Evolutionary conservation across 768 basidiomycete genomes (phyloP).

Genomic region (Tulasnella sp.): DNA sequence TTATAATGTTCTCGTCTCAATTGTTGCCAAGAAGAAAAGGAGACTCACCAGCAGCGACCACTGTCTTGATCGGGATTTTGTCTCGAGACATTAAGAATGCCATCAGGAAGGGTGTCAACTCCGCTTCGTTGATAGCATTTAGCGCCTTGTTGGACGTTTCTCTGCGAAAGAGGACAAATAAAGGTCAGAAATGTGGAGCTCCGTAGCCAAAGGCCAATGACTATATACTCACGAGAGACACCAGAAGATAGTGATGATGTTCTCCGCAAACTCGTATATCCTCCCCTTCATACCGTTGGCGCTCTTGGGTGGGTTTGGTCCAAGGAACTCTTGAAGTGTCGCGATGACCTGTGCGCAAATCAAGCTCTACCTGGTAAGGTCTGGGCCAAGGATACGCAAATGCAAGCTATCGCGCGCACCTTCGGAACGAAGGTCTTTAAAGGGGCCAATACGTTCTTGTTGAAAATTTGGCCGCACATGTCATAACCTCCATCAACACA

Average conservation of each 20-base stretch:
- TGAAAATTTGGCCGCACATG: slow-evolving; percentile 94
- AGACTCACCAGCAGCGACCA: slow-evolving; percentile 67
- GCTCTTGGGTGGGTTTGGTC: slow-evolving; percentile 35
- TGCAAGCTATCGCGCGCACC: slow-evolving; percentile 32
- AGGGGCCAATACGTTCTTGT: slow-evolving; percentile 80
- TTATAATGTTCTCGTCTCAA: neutral
- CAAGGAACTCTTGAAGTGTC: slow-evolving; percentile 33
- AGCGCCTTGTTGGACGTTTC: slow-evolving; percentile 92
- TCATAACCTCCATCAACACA: slow-evolving; percentile 94
- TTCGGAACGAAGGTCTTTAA: slow-evolving; percentile 67
- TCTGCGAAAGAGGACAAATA: too few species aligned
- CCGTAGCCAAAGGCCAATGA: too few species aligned
- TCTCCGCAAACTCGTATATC: slow-evolving; percentile 82
- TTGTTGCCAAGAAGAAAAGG: neutral
- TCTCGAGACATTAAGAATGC: slow-evolving; percentile 71
- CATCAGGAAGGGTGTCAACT: slow-evolving; percentile 74
- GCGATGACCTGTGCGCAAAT: neutral
- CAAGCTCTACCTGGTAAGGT: too few species aligned
- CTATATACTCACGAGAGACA: slow-evolving; percentile 88
- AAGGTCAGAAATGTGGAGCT: too few species aligned
- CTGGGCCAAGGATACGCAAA: too few species aligned
- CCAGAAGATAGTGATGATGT: slow-evolving; percentile 87
- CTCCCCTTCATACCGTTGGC: slow-evolving; percentile 62
- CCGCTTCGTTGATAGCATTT: slow-evolving; percentile 70
- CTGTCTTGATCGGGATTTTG: slow-evolving; percentile 55